Evolutionary conservation across 768 basidiomycete genomes (phyloP).

Genomic region (Suillus clintonianus): DNA sequence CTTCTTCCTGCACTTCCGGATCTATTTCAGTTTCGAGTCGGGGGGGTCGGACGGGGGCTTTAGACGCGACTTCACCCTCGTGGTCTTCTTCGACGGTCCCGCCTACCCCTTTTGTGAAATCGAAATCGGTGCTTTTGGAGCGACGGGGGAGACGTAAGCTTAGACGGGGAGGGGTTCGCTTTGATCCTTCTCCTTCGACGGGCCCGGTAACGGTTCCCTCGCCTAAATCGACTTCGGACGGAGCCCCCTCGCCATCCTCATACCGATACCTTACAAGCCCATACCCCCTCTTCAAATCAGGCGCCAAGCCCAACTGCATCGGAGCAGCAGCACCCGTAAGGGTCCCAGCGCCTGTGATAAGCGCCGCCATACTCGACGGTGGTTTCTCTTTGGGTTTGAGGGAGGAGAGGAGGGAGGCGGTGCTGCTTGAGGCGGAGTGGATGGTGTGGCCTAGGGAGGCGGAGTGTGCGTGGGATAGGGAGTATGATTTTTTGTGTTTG

Average conservation of each 20-base stretch:
- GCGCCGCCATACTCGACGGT: conserved; percentile 44
- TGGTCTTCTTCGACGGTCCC: conserved; percentile 1
- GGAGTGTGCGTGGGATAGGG: too few species aligned
- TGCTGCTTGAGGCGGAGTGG: conserved; percentile 18
- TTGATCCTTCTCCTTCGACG: conserved; percentile 12
- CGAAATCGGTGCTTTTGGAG: conserved; percentile 14
- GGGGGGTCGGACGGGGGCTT: neutral
- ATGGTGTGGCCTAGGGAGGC: conserved; percentile 18
- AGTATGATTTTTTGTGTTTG: conserved; percentile 3
- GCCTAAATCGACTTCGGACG: too few species aligned
- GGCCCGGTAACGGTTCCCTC: too few species aligned
- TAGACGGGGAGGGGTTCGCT: neutral
- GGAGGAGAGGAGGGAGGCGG: conserved; percentile 24
- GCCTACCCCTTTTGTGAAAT: neutral
- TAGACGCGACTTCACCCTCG: conserved; percentile 8
- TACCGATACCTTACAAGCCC: conserved; percentile 57
- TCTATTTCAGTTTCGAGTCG: neutral
- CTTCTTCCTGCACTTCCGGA: neutral
- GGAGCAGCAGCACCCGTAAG: conserved; percentile 66
- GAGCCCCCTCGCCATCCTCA: neutral
- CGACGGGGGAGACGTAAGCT: conserved; percentile 10
- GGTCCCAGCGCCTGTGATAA: conserved; percentile 70
- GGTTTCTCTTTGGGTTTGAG: conserved; percentile 11
- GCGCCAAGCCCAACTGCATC: conserved; percentile 44
- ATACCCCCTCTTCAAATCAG: conserved; percentile 65